A percentile compares a stretch with the other conserved stretches of the same genome.
phyloP scores from a whole-genome alignment of 2,329 filamentous ascomycete genomes.

The Coniella vitis region DNA sequence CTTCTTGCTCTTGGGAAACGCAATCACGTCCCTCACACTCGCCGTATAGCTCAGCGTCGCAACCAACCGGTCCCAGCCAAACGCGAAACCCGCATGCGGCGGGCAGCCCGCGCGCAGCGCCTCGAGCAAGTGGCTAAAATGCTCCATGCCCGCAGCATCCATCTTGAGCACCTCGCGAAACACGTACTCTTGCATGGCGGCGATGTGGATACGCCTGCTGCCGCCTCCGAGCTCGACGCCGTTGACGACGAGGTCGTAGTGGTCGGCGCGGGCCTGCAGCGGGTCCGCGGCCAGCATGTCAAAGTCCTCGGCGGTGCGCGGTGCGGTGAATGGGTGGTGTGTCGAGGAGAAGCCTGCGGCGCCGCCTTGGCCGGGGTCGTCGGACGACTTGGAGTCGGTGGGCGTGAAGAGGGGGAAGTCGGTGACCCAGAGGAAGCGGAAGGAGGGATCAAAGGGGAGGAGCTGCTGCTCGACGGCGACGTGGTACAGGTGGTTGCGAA shows the following conservation, averaged over 20 bases:
- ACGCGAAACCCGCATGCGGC: conserved; percentile 86
- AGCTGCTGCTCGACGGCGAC: conserved; percentile 58
- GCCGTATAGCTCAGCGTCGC: conserved; percentile 70
- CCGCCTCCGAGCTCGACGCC: conserved; percentile 92
- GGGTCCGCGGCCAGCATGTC: conserved; percentile 68
- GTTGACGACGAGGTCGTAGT: conserved; percentile 95
- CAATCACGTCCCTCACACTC: conserved; percentile 87
- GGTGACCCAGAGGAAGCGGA: conserved; percentile 75
- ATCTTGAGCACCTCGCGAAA: conserved; percentile 80
- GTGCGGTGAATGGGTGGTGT: conserved; percentile 94
- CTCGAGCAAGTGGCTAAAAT: conserved; percentile 80
- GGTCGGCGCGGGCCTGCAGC: conserved; percentile 67
- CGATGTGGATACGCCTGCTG: conserved; percentile 83
- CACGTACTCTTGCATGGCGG: conserved; percentile 75
- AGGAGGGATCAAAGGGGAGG: conserved; percentile 42
- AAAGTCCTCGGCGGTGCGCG: conserved; percentile 64
- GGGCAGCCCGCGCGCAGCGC: conserved; percentile 82
- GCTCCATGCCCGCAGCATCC: conserved; percentile 60
- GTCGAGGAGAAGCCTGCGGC: conserved; percentile 74
- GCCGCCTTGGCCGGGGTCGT: conserved; percentile 73
- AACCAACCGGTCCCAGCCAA: conserved; percentile 84
- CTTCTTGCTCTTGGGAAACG: conserved; percentile 89
- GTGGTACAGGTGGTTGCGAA: conserved; percentile 65
- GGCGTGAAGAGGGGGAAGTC: conserved; percentile 92
- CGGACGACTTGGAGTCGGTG: conserved; percentile 33